phyloP scores from a whole-genome alignment of 2,329 filamentous ascomycete species.

The Stachybotrys chartarum region DNA sequence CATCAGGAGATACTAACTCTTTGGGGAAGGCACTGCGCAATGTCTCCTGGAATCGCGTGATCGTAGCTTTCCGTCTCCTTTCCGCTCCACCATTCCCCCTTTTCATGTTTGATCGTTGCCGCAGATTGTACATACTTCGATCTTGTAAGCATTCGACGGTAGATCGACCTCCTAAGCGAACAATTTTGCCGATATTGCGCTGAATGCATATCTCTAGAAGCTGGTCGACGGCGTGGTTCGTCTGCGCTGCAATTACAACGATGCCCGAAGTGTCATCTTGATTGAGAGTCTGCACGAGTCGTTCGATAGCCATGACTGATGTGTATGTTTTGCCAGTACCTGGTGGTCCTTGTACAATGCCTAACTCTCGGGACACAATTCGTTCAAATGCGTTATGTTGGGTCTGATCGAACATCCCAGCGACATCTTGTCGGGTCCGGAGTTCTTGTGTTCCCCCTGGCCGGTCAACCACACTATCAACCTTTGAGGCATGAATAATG shows the following conservation, averaged over 20 bases:
- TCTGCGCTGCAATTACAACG: slow-evolving; percentile 77
- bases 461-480: slow-evolving; percentile 15
- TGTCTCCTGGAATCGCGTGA: neutral
- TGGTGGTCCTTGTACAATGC: slow-evolving; percentile 79
- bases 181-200: slow-evolving; percentile 44
- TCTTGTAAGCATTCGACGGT: slow-evolving; percentile 44
- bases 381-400: slow-evolving; percentile 62
- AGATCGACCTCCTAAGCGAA: slow-evolving; percentile 59
- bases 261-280: slow-evolving; percentile 29
- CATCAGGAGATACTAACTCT: slow-evolving; percentile 42
- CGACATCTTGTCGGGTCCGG: neutral
- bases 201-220: slow-evolving; percentile 57
- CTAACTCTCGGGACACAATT: slow-evolving; percentile 64
- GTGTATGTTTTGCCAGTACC: slow-evolving; percentile 72
- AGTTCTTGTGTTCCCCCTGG: slow-evolving; percentile 5
- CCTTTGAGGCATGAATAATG: slow-evolving; percentile 40
- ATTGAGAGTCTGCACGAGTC: slow-evolving; percentile 35
- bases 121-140: slow-evolving; percentile 59
- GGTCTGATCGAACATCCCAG: slow-evolving; percentile 54
- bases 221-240: slow-evolving; percentile 86
- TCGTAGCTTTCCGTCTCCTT: neutral
- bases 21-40: slow-evolving; percentile 23
- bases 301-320: slow-evolving; percentile 59
- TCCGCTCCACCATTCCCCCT: slow-evolving; percentile 4
- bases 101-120: slow-evolving; percentile 17